Conservation (phyloP, 768 basidiomycete species). For the Hypholoma sublateritium region DNA sequence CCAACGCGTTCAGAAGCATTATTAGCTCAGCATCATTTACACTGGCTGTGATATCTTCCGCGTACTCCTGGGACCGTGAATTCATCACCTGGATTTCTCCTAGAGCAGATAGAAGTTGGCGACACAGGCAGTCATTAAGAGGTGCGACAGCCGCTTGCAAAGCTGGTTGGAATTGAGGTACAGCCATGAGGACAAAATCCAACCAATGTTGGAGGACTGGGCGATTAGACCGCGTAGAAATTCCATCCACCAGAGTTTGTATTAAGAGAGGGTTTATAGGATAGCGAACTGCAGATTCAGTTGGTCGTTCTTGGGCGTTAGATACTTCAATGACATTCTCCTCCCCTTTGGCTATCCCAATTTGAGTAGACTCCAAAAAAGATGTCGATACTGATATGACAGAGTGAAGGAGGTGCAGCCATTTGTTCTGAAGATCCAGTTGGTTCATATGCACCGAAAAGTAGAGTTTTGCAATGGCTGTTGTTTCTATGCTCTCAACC, state of each 20-base stretch:
- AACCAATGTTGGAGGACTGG: conserved; percentile 93
- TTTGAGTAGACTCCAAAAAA: conserved; percentile 29
- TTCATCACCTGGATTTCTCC: conserved; percentile 52
- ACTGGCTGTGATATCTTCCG: conserved; percentile 43
- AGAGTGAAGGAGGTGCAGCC: conserved; percentile 88
- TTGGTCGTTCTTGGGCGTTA: conserved; percentile 30
- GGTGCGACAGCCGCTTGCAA: conserved; percentile 68
- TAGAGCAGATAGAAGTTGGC: conserved; percentile 60
- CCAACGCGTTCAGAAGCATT: conserved; percentile 82
- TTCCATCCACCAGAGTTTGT: conserved; percentile 80
- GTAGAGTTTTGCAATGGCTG: conserved; percentile 75
- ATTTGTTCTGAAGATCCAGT: conserved; percentile 89
- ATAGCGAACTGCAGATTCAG: conserved; percentile 36
- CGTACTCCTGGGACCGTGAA: conserved; percentile 31
- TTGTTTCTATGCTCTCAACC: conserved; percentile 66
- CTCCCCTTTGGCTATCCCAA: conserved; percentile 19
- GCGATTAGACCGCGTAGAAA: conserved; percentile 66
- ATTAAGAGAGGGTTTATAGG: conserved; percentile 71
- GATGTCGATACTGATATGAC: conserved; percentile 67
- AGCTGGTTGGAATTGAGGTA: conserved; percentile 79
- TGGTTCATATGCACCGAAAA: conserved; percentile 65
- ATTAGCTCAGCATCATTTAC: conserved; percentile 81
- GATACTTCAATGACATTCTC: conserved; percentile 31
- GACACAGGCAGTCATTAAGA: conserved; percentile 77
- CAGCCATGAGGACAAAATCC: conserved; percentile 90